Evolutionary conservation across 2,329 filamentous ascomycete species (phyloP), one percentile per base, ranked within the genome.

Genomic region (Penicillium sp.): DNA sequence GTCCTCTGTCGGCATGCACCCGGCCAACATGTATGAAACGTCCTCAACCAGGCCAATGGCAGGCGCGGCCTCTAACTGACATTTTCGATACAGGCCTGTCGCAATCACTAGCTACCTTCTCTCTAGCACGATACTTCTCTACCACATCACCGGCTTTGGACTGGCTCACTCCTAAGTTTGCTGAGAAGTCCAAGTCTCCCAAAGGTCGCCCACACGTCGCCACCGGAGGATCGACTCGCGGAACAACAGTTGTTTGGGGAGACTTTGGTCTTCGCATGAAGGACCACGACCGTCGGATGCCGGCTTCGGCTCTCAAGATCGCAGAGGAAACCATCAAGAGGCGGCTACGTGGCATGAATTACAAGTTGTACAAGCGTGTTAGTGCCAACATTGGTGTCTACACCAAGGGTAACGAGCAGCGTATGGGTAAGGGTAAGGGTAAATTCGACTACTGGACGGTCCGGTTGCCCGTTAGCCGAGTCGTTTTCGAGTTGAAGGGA

Each of bases 381-480:
- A 88, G 87, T 69, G 95, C 93, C 65, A 96, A 96, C 73, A 90
- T 98, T 66, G 95, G 94, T 73, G 96, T 99, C 22, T 99, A 95
- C 77, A 89, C 92, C 58, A 95, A 89, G 75, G 95, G 95, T 58
- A 99, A 98, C 72, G 95, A 99, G 80, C 89, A 92, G 76, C 89
- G 95, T 85, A 99, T 99, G 96, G 95, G 95, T 76, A 99, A 98
- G 79, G 95, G 95, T 79, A 99, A 99, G 77, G 95, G 95, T 68
- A 90, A 89, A 62, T 98, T 99, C 73, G 95, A 99, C 75, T 91
- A 96, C 73, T 99, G 95, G 95, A 92, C 94, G 4, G 87, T 90
- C 22, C 87, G 94, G 77, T 88, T 98, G 66, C 87, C 92, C 9
- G 91, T 98, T 53, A 96, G 90, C 78, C 91, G 95, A 75, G 87